Evolutionary conservation across 371 early-diverging fungal genomes (phyloP), one percentile per base, ranked within the genome.

Genomic region (Rhizopus microsporus): DNA sequence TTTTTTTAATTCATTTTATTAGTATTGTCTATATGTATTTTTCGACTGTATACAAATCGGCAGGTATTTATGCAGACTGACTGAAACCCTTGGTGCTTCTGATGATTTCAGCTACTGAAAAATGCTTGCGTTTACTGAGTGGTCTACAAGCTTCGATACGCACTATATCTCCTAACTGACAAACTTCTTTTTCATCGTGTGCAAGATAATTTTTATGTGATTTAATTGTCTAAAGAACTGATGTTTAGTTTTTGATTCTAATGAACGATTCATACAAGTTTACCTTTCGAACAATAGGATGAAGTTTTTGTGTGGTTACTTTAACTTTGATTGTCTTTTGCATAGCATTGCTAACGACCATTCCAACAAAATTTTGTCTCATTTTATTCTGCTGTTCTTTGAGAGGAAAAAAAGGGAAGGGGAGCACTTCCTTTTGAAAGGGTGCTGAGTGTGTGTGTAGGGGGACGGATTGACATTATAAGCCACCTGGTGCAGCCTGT

Each of bases 321-420:
- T 90, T 83, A 60, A 96, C 96, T 71, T 93, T 94, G 72, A 93
- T 85, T 7, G 96, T 95, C 85, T 93, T 93, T 67, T 86, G 84
- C 89, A 90, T 92, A 66, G 91, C 89, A 35, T 93, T 93, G 67
- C 93, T 88, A 53, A 95, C 84, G 43, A 96, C 96, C 73, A 90
- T 85, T 48, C 92, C 92, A 57, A 91, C 69, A 59, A 92, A 89
- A 69, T 88, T 90, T 65, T 92, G 90, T 63, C 90, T 81, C 88
- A 88, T 88, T 64, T 56, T 78, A 64, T 50, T 8, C 50, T 34
- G 52, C 33, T 55, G 7, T 17, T 45, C 15, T 40, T 17, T 37
- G 7, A 45, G 45, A 38, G 15, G 49, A 33, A 50, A 42, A 16
- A 7, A 47, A 12, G 29, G 48, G 32, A 35, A 8, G 39, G 39